Conservation (phyloP, 2,329 filamentous ascomycete species). For the Parastagonospora nodorum region DNA sequence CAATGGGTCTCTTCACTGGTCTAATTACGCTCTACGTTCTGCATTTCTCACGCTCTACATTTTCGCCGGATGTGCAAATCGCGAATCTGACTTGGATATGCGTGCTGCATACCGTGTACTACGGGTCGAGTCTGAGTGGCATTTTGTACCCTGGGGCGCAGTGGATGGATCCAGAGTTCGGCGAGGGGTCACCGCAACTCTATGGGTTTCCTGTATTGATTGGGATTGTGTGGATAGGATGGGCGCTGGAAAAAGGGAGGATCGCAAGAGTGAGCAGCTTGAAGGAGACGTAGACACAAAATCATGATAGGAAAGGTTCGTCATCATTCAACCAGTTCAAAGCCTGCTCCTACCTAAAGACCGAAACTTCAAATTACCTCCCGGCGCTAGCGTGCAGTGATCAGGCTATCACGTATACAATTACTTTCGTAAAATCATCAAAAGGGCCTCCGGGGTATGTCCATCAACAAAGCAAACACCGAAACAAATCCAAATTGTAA, state of each 20-base stretch:
- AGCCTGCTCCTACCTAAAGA: no score
- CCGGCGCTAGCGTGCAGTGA: not conserved
- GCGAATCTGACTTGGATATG: conserved; percentile 12
- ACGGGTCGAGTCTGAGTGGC: conserved; percentile 50
- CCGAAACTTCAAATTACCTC: not conserved
- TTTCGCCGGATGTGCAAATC: not conserved
- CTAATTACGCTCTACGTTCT: conserved; percentile 44
- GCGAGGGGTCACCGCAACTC: conserved; percentile 46
- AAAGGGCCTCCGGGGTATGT: not conserved
- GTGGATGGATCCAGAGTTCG: conserved; percentile 55
- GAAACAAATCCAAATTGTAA: not conserved
- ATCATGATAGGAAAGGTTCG: no score
- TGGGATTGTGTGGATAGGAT: conserved; percentile 33
- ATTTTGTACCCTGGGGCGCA: conserved; percentile 54
- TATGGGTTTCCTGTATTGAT: conserved; percentile 31
- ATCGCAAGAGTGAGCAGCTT: not conserved
- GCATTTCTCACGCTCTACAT: not conserved
- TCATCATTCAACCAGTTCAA: no score
- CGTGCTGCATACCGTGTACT: conserved; percentile 52
- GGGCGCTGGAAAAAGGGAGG: conserved; percentile 25
- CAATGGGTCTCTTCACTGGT: conserved; percentile 49
- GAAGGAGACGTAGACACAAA: not conserved
- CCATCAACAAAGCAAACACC: conserved; percentile 2
- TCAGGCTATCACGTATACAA: no score
- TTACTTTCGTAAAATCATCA: no score